Evolutionary conservation across 1,284 basidiomycete species (phyloP), one percentile per base, ranked within the genome.

Genomic region (Heliocybe sulcata): DNA sequence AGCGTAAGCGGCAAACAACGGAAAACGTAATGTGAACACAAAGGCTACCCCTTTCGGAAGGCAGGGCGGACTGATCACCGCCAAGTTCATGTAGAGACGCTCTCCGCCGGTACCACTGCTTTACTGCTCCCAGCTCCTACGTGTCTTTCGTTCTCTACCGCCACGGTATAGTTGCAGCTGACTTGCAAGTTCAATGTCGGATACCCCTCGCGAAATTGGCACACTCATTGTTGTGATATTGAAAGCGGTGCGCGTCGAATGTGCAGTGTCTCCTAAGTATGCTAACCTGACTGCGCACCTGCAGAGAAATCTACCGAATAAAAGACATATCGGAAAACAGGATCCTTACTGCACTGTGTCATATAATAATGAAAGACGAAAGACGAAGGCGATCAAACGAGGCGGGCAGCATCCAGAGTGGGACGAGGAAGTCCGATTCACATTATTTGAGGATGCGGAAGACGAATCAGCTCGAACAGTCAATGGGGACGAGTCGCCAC

Each of bases 371-470:
- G 85, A 93, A 70, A 94, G 85, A 65, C 83, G 85, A 55, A 81
- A 88, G 52, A 95, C 96, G 27, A 90, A 90, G 69, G 84, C 94
- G 8, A 91, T 98, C 70, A 95, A 93, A 68, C 88, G 94, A 35
- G 96, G 97, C 53, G 97, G 97, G 2, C 96, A 99, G 69, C 94
- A 97, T 69, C 97, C 96, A 8, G 91, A 93, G 69, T 99, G 97
- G 96, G 97, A 99, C 68, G 94, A 97, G 65, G 96, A 99, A 72
- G 79, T 99, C 61, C 88, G 97, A 48, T 99, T 99, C 71, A 87
- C 89, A 29, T 77, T 99, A 57, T 83, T 80, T 61, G 93, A 96
- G 65, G 92, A 94, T 60, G 73, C 80, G 20, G 82, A 90, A 54
- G 86, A 87, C 63, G 76, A 82, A 8, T 69, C 84, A 25, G 74